Evolutionary conservation across 1,284 basidiomycete species (phyloP), one percentile per base, ranked within the genome.

Genomic region (Ganoderma multipileum): DNA sequence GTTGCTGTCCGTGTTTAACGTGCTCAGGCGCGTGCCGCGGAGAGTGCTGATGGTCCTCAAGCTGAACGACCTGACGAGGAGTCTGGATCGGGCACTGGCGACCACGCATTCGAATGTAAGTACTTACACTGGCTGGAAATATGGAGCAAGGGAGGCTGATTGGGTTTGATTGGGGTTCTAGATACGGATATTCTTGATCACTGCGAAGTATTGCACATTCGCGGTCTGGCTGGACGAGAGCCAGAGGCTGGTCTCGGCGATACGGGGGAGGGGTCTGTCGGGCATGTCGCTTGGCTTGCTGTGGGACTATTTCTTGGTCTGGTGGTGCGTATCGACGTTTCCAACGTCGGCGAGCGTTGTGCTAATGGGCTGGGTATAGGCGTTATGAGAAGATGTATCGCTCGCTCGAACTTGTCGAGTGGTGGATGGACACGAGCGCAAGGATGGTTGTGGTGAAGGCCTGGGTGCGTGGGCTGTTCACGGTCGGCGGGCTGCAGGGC

Each of bases 11-110:
- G 91, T 98, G 58, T 93, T 98, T 71, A 91, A 95, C 78, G 87
- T 98, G 42, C 81, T 98, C 30, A 83, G 96, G 60, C 86, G 90
- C 26, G 89, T 98, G 2, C 96, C 96, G 1, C 83, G 94, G 77
- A 85, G 89, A 69, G 91, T 96, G n/a, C 78, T 96, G 62, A 96
- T 96, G 94, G 90, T 96, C 33, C 81, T 96, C 69, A 96, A 96
- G 79, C 77, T 94, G 72, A 95, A 94, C 76, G 95, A 96, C 78
- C 79, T 96, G 73, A 94, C 94, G 47, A 85, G 91, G 81, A 88
- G 87, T 78, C 81, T 94, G 61, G 92, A 94, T 75, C 83, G 89
- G 78, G 87, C 91, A 12, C 81, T 94, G 8, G 86, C 85, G 76
- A 95, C 92, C 2, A 96, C 86, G 5, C 92, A 94, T 78, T 90